phyloP scores from a whole-genome alignment of 176 grass and related monocot species.

The Melocanna baccifera region DNA sequence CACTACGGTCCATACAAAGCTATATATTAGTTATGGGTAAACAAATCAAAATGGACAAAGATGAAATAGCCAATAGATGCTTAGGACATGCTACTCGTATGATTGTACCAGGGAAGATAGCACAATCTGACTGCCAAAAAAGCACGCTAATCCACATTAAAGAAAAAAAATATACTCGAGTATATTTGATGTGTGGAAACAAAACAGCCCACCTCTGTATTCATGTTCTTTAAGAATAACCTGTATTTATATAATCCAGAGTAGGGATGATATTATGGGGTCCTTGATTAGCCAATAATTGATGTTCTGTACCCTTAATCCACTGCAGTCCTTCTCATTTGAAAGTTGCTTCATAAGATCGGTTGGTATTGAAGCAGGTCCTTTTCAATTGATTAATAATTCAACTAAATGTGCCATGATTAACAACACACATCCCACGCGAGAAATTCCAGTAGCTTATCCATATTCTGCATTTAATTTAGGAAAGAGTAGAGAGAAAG shows the following conservation, averaged over 20 bases:
- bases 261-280: neutral
- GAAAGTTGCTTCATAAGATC: slow-evolving; percentile 22
- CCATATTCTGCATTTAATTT: neutral
- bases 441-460: slow-evolving; percentile 1
- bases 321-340: slow-evolving; percentile 24
- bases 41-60: neutral
- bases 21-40: neutral
- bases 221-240: neutral
- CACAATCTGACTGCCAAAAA: neutral
- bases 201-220: neutral
- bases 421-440: neutral
- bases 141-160: neutral
- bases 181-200: neutral
- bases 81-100: neutral
- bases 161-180: neutral
- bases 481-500: neutral
- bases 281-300: slow-evolving; percentile 9
- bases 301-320: slow-evolving; percentile 13
- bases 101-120: slow-evolving; percentile 1
- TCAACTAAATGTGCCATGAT: slow-evolving; percentile 23
- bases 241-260: neutral
- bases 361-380: slow-evolving; percentile 29
- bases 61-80: neutral
- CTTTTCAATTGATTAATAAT: slow-evolving; percentile 30
- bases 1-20: neutral